A percentile compares a stretch with the other conserved stretches of the same genome.
These are phyloP conservation scores for Sugiyamaella pinicola DNA, from an alignment of 1,139 yeast genomes.

Conservation along the genomic window DNA sequence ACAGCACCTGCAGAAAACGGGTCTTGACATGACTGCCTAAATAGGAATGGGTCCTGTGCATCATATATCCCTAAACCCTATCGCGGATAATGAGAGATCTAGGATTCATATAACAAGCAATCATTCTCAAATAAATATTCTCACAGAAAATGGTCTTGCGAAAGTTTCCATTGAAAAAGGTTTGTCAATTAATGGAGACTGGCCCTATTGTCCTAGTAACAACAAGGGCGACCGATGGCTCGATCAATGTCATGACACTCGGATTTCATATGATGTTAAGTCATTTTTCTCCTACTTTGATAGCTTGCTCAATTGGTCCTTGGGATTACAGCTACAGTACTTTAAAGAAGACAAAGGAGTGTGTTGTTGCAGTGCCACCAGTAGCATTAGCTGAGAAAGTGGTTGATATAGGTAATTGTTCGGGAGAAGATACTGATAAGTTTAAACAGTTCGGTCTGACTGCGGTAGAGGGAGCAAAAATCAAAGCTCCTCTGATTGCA, in stretches of 20 bases:
- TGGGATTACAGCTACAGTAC: constrained; percentile 25
- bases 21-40: no score
- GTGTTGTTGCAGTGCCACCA: constrained; percentile 25
- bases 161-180: constrained; percentile 22
- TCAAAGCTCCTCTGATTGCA: constrained; percentile 23
- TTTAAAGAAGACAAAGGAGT: constrained; percentile 24
- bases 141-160: constrained; percentile 8
- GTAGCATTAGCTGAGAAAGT: constrained; percentile 23
- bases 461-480: constrained; percentile 19
- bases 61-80: background rate
- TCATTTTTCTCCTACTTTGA: constrained; percentile 25
- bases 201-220: constrained; percentile 25
- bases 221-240: constrained; percentile 17
- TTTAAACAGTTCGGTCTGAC: constrained; percentile 20
- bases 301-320: constrained; percentile 26
- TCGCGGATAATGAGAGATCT: background rate
- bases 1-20: no score
- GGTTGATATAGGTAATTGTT: constrained; percentile 28
- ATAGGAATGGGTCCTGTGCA: background rate
- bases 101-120: background rate
- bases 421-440: constrained; percentile 25
- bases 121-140: no score
- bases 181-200: constrained; percentile 24
- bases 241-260: constrained; percentile 26
- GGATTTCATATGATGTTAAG: constrained; percentile 29